These are phyloP conservation scores for Amanita exitialis DNA, from an alignment of 768 basidiomycete species.

Conservation along the genomic window DNA sequence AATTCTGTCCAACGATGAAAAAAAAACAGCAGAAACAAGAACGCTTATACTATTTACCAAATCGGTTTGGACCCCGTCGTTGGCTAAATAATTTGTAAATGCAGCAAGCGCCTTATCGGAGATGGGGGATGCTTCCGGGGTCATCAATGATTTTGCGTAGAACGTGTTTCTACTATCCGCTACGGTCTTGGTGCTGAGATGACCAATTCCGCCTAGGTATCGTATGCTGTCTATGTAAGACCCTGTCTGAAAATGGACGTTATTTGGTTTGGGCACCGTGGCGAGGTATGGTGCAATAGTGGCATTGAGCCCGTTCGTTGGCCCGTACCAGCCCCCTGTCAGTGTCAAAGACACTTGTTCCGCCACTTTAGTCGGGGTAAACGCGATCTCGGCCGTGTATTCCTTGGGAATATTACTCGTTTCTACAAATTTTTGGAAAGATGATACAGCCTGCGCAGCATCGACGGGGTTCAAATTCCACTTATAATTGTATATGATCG, in stretches of 20 bases:
- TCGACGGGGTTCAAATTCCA: conserved; percentile 24
- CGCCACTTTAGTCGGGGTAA: background rate
- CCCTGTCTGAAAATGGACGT: conserved; percentile 9
- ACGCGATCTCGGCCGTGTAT: background rate
- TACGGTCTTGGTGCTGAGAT: conserved; percentile 12
- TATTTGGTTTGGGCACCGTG: conserved; percentile 3
- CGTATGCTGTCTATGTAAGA: conserved; percentile 24
- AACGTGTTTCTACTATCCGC: conserved; percentile 27
- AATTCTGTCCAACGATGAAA: conserved; percentile 12
- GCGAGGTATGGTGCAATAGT: conserved; percentile 11
- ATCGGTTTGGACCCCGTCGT: conserved; percentile 15
- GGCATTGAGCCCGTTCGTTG: conserved; percentile 4
- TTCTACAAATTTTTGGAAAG: conserved; percentile 13
- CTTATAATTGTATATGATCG: conserved; percentile 24
- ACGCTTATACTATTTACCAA: background rate
- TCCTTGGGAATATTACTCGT: background rate
- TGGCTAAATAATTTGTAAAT: conserved; percentile 25
- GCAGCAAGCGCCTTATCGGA: conserved; percentile 18
- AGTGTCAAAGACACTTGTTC: background rate
- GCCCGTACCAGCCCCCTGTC: conserved; percentile 12
- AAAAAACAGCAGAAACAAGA: background rate
- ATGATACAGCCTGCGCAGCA: conserved; percentile 21
- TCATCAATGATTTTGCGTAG: conserved; percentile 33
- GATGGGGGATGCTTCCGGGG: conserved; percentile 21
- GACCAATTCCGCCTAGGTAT: conserved; percentile 17